Conservation (phyloP, 2,329 filamentous ascomycete genomes). For the Alternaria solani region DNA sequence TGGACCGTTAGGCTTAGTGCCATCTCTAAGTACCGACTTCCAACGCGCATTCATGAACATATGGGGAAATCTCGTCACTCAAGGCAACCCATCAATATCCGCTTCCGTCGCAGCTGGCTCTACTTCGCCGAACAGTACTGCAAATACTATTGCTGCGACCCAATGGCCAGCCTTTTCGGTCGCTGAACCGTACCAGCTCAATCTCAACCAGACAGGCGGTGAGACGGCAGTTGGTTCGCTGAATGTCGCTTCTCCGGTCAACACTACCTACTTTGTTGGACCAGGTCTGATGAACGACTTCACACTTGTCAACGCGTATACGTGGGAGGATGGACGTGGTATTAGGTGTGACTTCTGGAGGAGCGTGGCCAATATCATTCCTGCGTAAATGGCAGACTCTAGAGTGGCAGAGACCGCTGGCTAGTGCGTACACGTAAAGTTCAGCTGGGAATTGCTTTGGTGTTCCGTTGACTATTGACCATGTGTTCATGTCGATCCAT, state of each 20-base stretch:
- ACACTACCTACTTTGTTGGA: constrained; percentile 15
- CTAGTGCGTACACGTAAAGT: neutral
- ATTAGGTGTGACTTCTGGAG: constrained; percentile 22
- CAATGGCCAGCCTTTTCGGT: constrained; percentile 14
- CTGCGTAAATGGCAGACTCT: neutral
- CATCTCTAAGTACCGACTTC: neutral
- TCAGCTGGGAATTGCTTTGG: neutral
- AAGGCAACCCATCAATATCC: constrained; percentile 3
- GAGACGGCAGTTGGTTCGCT: neutral
- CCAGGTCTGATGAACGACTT: constrained; percentile 18
- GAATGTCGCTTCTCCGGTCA: neutral
- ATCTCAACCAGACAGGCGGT: constrained; percentile 29
- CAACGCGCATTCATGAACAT: constrained; percentile 9
- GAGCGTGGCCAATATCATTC: constrained; percentile 11
- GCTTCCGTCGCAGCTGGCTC: neutral
- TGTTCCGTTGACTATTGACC: neutral
- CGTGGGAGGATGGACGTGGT: constrained; percentile 23
- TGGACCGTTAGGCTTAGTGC: constrained; percentile 11
- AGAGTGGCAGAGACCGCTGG: neutral
- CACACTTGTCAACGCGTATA: constrained; percentile 18
- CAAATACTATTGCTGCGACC: neutral
- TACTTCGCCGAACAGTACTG: neutral
- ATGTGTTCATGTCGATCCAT: neutral
- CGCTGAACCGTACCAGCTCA: constrained; percentile 1
- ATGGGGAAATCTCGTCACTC: constrained; percentile 20